Percentiles rank a stretch among this genome's conserved stretches.
Conservation (phyloP, 306 rosid species). For the Trichosanthes truncata region DNA sequence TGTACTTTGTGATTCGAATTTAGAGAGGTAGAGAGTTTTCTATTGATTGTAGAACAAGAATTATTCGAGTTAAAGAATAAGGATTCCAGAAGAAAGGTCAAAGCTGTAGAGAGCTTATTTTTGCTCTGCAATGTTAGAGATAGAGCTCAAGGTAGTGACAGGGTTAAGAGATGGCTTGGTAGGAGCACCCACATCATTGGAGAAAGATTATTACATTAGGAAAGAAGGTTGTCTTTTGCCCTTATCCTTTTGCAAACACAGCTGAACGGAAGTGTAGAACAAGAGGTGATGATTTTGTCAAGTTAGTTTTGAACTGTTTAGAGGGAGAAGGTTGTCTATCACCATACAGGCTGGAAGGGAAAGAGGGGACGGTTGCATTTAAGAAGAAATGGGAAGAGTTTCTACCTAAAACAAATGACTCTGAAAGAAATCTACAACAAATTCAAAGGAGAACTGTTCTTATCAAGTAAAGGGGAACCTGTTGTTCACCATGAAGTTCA, state of each 20-base stretch:
- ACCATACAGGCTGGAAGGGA: neutral
- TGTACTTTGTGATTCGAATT: conserved; percentile 34
- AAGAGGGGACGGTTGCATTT: neutral
- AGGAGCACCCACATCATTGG: neutral
- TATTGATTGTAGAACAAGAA: neutral
- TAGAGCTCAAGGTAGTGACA: neutral
- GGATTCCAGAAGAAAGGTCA: neutral
- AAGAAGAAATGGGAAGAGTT: neutral
- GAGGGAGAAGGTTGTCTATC: neutral
- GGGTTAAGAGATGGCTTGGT: too few relatives aligned
- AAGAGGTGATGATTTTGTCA: too few relatives aligned
- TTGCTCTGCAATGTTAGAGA: neutral
- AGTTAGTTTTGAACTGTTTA: too few relatives aligned
- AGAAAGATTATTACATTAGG: too few relatives aligned
- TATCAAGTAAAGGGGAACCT: neutral
- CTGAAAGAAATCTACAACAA: too few relatives aligned
- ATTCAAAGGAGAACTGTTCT: too few relatives aligned
- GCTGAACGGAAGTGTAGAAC: too few relatives aligned
- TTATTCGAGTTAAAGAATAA: neutral
- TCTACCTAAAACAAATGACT: too few relatives aligned
- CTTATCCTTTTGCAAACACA: too few relatives aligned
- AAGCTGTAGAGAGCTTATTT: neutral
- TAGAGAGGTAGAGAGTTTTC: neutral
- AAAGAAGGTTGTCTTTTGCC: too few relatives aligned
- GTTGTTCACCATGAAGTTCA: conserved; percentile 10